Percentiles rank a stretch among this genome's conserved stretches.
These are phyloP conservation scores for Aureobasidium namibiae DNA, from an alignment of 2,329 filamentous ascomycete species.

Conservation along the genomic window DNA sequence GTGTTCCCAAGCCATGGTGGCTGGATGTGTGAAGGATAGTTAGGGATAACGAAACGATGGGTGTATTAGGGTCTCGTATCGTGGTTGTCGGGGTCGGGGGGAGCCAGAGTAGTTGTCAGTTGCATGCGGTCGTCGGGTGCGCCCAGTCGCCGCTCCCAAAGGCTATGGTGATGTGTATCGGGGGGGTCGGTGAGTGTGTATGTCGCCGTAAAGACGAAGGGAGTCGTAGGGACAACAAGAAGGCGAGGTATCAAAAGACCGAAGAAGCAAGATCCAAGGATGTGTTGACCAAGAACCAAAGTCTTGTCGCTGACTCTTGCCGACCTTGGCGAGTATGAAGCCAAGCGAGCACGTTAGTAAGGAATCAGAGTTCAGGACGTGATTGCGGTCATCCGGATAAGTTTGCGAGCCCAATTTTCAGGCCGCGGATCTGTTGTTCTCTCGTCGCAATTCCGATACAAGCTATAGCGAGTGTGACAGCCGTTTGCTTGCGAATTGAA, in stretches of 20 bases:
- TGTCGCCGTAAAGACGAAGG: background rate
- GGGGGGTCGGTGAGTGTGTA: no score
- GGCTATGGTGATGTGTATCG: background rate
- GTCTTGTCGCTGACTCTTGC: slow-evolving; percentile 8
- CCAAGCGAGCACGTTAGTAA: background rate
- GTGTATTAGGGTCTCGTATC: background rate
- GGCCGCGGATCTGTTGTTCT: background rate
- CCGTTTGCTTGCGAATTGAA: background rate
- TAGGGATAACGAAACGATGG: background rate
- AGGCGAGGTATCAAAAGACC: background rate
- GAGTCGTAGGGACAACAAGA: background rate
- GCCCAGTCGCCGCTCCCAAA: slow-evolving; percentile 42
- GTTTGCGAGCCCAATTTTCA: background rate
- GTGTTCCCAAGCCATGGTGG: slow-evolving; percentile 66
- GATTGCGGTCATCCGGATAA: background rate
- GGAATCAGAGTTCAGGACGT: background rate
- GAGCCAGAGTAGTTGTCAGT: slow-evolving; percentile 9
- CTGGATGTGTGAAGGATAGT: background rate
- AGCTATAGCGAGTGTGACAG: background rate
- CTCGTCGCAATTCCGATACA: background rate
- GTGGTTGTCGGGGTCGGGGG: background rate
- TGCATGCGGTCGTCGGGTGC: slow-evolving; percentile 39
- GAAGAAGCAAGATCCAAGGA: background rate
- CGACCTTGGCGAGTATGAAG: slow-evolving; percentile 7
- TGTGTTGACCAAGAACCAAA: slow-evolving; percentile 5